phyloP scores from a whole-genome alignment of 176 grass and related monocot species.

The Eragrostis nindensis region DNA sequence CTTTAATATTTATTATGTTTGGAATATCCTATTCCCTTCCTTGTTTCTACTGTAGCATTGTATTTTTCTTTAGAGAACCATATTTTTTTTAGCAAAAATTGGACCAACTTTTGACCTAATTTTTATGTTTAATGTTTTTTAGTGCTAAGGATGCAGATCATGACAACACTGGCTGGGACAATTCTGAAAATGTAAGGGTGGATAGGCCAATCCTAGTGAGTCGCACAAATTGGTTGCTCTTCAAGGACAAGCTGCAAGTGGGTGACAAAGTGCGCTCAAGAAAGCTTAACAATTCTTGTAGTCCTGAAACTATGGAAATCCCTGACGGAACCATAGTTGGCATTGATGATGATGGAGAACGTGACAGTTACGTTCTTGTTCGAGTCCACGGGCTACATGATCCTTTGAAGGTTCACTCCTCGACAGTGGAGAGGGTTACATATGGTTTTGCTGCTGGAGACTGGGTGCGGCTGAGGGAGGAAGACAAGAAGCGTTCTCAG shows the following conservation, averaged over 20 bases:
- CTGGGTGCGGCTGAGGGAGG: constrained; percentile 82
- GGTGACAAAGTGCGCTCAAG: constrained; percentile 79
- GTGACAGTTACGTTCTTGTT: constrained; percentile 69
- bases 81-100: not conserved
- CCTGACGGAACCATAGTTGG: constrained; percentile 93
- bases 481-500: constrained; percentile 66
- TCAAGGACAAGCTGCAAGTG: constrained; percentile 77
- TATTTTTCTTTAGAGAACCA: not conserved
- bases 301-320: constrained; percentile 76
- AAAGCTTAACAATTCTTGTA: constrained; percentile 79
- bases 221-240: constrained; percentile 66
- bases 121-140: constrained; percentile 21
- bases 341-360: constrained; percentile 61
- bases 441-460: constrained; percentile 78
- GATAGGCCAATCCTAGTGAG: constrained; percentile 42
- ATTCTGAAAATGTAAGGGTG: constrained; percentile 40
- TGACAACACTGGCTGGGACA: constrained; percentile 43
- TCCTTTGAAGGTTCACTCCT: constrained; percentile 70
- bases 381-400: constrained; percentile 73
- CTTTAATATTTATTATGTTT: constrained; percentile 18
- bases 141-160: constrained; percentile 60
- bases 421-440: constrained; percentile 68
- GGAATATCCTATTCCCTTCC: not conserved
- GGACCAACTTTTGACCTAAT: not conserved
- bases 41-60: not conserved